Percentiles rank a stretch among this genome's conserved stretches.
These are phyloP conservation scores for Nitzschia sp. DNA, from an alignment of 108 stramenopile species.

Conservation along the genomic window DNA sequence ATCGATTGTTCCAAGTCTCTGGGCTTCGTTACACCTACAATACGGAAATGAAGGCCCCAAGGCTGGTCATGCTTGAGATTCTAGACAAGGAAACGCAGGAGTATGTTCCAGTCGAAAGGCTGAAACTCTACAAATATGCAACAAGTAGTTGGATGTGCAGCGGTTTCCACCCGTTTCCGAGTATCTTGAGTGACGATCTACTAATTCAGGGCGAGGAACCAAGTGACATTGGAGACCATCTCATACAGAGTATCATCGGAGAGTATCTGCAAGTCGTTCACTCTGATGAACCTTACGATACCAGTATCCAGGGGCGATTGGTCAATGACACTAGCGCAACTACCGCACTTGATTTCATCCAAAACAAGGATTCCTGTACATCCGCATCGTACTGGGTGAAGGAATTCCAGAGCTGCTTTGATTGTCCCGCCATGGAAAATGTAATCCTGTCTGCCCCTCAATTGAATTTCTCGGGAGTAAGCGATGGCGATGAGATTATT, in stretches of 20 bases:
- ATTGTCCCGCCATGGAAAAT: slow-evolving; percentile 5
- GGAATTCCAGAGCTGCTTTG: slow-evolving; percentile 16
- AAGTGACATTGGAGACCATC: slow-evolving; percentile 22
- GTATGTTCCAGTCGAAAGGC: slow-evolving; percentile 42
- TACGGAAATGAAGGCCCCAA: slow-evolving; percentile 19
- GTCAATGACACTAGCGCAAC: slow-evolving; percentile 33
- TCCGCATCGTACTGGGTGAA: slow-evolving; percentile 30
- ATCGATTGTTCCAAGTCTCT: slow-evolving; percentile 50
- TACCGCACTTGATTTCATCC: slow-evolving; percentile 22
- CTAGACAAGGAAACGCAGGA: slow-evolving; percentile 24
- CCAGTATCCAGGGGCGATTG: slow-evolving; percentile 26
- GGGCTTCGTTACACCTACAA: slow-evolving; percentile 55
- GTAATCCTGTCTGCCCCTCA: neutral
- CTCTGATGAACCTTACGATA: slow-evolving; percentile 25
- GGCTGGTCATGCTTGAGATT: slow-evolving; percentile 21
- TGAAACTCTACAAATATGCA: slow-evolving; percentile 53
- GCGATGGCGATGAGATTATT: neutral
- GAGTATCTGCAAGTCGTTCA: slow-evolving; percentile 24
- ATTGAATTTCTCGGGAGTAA: neutral
- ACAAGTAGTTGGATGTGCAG: slow-evolving; percentile 48
- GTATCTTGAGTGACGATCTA: slow-evolving; percentile 12
- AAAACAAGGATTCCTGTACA: slow-evolving; percentile 28
- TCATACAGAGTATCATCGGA: slow-evolving; percentile 36
- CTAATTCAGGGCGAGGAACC: slow-evolving; percentile 37
- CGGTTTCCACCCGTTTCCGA: slow-evolving; percentile 37